Percentiles rank a stretch among this genome's conserved stretches.
phyloP scores from a whole-genome alignment of 192 early-diverging fungal species.

The Linnemannia exigua region DNA sequence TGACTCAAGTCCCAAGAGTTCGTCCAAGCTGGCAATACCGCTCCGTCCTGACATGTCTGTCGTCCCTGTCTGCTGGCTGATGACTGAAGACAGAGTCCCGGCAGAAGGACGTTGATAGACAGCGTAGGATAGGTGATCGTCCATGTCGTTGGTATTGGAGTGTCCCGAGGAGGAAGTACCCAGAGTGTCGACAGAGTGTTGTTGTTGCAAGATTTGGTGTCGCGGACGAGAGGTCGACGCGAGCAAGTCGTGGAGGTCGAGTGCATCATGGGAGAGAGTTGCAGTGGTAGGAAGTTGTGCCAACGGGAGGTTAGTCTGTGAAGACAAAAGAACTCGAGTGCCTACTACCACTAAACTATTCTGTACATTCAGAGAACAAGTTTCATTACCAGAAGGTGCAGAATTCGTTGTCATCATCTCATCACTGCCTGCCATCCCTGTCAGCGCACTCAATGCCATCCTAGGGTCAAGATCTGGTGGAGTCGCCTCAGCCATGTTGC shows the following conservation, averaged over 20 bases:
- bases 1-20: conserved; percentile 27
- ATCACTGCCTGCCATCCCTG: conserved; percentile 10
- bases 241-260: not conserved
- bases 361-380: not conserved
- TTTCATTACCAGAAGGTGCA: conserved; percentile 38
- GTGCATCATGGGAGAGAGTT: not conserved
- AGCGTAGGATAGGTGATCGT: not conserved
- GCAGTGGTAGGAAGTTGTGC: not conserved
- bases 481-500: conserved; percentile 31
- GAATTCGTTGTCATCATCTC: conserved; percentile 30
- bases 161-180: not conserved
- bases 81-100: conserved; percentile 5
- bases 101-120: not conserved
- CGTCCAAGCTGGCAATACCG: conserved; percentile 25
- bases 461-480: conserved; percentile 11
- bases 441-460: conserved; percentile 6
- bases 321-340: not conserved
- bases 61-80: conserved; percentile 20
- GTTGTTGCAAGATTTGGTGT: not conserved
- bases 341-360: not conserved
- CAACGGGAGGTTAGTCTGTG: conserved; percentile 18
- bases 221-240: not conserved
- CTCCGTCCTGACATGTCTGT: conserved; percentile 23
- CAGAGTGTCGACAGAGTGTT: not conserved
- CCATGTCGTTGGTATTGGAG: not conserved